Evolutionary conservation across 225 moss, liverwort and hornwort species (phyloP).

Genomic region (Thuidium tamariscinum): DNA sequence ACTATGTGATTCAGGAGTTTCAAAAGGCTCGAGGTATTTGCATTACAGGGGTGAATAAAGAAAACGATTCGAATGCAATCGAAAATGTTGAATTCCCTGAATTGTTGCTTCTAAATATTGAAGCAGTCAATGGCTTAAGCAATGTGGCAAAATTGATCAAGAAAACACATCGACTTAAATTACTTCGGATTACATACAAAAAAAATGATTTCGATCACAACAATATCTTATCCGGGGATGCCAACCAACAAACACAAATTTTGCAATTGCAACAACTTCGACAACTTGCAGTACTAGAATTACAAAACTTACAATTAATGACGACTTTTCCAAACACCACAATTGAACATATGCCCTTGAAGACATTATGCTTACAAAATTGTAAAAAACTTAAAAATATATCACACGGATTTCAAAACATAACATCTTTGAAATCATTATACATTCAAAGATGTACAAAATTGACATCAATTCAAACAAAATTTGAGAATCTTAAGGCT

Average conservation of each 20-base stretch:
- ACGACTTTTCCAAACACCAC: not conserved
- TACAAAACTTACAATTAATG: not conserved
- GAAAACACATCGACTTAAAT: too few species aligned
- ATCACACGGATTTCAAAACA: not conserved
- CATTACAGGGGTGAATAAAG: too few species aligned
- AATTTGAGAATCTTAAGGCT: not conserved
- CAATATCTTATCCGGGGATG: not conserved
- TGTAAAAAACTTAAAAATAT: accelerated
- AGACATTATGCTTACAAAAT: not conserved
- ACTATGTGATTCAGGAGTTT: not conserved
- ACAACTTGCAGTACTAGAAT: not conserved
- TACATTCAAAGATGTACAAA: not conserved
- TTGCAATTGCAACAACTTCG: too few species aligned
- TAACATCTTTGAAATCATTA: not conserved
- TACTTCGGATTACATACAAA: too few species aligned
- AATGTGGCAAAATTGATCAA: too few species aligned
- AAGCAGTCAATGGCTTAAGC: too few species aligned
- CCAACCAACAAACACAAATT: too few species aligned
- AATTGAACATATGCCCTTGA: not conserved
- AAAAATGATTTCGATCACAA: not conserved
- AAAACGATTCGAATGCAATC: too few species aligned
- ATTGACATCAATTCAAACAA: not conserved
- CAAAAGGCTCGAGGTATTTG: too few species aligned
- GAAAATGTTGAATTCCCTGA: not conserved
- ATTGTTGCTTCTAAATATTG: too few species aligned